A percentile compares a stretch with the other conserved stretches of the same genome.
phyloP scores from a whole-genome alignment of 176 grass and related monocot species.

The Bromus sterilis region DNA sequence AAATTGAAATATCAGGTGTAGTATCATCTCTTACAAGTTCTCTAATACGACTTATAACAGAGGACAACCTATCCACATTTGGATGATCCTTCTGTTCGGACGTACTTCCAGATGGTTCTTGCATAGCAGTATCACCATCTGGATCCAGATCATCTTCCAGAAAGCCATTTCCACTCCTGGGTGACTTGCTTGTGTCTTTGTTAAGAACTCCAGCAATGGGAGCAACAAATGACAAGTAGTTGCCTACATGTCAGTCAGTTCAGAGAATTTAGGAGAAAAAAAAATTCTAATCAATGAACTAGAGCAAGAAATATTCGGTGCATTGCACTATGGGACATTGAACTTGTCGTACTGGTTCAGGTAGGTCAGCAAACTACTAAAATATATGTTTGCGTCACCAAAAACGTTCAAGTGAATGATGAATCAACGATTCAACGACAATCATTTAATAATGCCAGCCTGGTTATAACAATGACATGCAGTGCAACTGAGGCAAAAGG shows the following conservation, averaged over 20 bases:
- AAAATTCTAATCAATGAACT: slow-evolving; percentile 3
- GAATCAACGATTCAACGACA: no score
- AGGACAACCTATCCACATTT: slow-evolving; percentile 47
- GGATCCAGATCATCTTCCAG: slow-evolving; percentile 42
- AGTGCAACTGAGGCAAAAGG: neutral
- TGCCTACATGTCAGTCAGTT: slow-evolving; percentile 41
- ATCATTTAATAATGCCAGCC: neutral
- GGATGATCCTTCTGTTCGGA: slow-evolving; percentile 24
- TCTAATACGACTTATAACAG: slow-evolving; percentile 41
- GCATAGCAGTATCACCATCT: slow-evolving; percentile 24
- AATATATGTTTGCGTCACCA: neutral
- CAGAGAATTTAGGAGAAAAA: slow-evolving; percentile 1
- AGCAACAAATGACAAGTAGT: slow-evolving; percentile 57
- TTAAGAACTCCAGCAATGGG: slow-evolving; percentile 35
- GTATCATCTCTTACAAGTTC: slow-evolving; percentile 54
- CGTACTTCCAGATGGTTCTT: slow-evolving; percentile 45
- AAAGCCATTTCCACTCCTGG: slow-evolving; percentile 72
- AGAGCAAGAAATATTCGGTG: neutral
- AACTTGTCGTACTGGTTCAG: neutral
- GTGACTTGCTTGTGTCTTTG: slow-evolving; percentile 36
- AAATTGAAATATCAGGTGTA: slow-evolving; percentile 28
- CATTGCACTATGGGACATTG: neutral
- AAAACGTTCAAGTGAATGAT: neutral
- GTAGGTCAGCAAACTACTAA: neutral
- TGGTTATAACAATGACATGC: neutral